These are phyloP conservation scores for Corchorus capsularis DNA, from an alignment of 345 rosid species.

Conservation along the genomic window DNA sequence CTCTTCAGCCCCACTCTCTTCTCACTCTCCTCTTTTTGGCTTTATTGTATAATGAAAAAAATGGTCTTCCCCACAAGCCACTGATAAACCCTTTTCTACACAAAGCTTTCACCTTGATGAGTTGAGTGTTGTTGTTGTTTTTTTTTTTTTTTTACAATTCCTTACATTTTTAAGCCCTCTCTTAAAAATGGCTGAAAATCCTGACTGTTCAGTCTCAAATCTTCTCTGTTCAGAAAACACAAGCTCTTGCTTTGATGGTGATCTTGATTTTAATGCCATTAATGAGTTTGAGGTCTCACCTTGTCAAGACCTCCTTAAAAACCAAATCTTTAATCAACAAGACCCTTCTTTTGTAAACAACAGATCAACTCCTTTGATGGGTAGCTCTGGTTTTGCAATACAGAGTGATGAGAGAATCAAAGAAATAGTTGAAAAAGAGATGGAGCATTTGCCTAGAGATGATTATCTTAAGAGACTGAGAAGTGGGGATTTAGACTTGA, in stretches of 20 bases:
- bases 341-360: conserved; percentile 28
- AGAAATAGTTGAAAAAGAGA: conserved; percentile 65
- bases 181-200: conserved; percentile 53
- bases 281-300: conserved; percentile 34
- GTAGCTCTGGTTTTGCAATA: conserved; percentile 29
- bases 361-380: conserved; percentile 38
- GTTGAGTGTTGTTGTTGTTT: neutral
- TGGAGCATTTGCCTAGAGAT: conserved; percentile 49
- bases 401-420: conserved; percentile 53
- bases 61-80: conserved; percentile 29
- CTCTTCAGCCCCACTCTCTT: conserved; percentile 23
- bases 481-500: conserved; percentile 57
- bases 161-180: conserved; percentile 14
- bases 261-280: conserved; percentile 27
- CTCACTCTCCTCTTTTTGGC: conserved; percentile 27
- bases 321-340: conserved; percentile 28
- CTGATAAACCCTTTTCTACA: conserved; percentile 26
- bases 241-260: conserved; percentile 37
- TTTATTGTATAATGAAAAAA: conserved; percentile 8
- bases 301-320: conserved; percentile 10
- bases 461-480: conserved; percentile 58
- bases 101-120: conserved; percentile 39
- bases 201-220: conserved; percentile 40
- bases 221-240: conserved; percentile 56
- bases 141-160: conserved; percentile 6